Base-by-base conservation (phyloP, 2,329 filamentous ascomycete species). In the Penicillium sp. region DNA sequence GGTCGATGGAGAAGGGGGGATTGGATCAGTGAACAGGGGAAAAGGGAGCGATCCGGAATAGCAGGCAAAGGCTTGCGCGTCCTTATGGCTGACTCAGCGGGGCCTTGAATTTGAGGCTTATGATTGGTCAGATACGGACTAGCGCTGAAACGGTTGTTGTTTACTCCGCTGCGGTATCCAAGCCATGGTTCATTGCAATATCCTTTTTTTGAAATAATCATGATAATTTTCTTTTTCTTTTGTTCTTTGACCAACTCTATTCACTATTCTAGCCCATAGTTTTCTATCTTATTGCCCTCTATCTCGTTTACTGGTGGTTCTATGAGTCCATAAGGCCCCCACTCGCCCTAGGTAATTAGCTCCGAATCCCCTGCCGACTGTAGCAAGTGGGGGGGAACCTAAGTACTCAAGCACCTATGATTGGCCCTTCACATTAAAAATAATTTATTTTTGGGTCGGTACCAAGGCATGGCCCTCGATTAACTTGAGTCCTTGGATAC, bases 51-150 rank as follows among this genome's bases (percentile, higher is more conserved):
- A 59, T 53, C 46, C 39, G 39, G 42, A 44, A 33, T 42, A 42
- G 35, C 54, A 54, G 62, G 46, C 54, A 57, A 52, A 54, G 62
- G 71, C 57, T 73, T 73, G 69, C 71, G 71, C 67, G 71, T 70
- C 70, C 68, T 67, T 56, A 44, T 50, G n/a, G 61, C 57, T 72
- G 65, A 71, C 55, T 72, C 66, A 72, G 66, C 68, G 58, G 57
- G 7, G 46, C 22, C 10, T 39, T 11, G 4, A 29, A 19, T 11
- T 19, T 26, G n/a, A 2, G 11, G 2, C 7, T 16, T 33, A 19
- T 52, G 48, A 57, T 59, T 61, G 59, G 56, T 5, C 22, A 21
- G 3, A 24, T 45, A 16, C n/a, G 2, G 35, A 22, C 45, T 46
- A n/a, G 45, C 33, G 19, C 31, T 57, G 52, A 56, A 58, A 60